Base-by-base conservation (phyloP, 2,329 filamentous ascomycete species). In the Colletotrichum salicis region DNA sequence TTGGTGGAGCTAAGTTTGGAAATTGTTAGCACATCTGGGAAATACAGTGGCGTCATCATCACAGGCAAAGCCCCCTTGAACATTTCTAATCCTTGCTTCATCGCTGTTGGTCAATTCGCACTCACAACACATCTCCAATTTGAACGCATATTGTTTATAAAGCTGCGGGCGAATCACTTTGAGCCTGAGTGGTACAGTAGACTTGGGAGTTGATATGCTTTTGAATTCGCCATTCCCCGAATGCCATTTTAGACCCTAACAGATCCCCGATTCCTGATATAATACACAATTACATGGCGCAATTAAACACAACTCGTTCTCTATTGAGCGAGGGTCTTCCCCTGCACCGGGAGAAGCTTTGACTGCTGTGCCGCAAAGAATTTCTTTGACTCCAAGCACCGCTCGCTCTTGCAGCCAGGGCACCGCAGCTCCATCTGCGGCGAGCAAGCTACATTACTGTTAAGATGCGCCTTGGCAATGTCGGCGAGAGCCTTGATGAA, bases 401-500 rank as follows among this genome's bases (percentile, higher is more conserved):
- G 89, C 78, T 97, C 94, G 79, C 93, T 98, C 82, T 90, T 95
- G 84, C 96, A 99, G 6, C 94, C 95, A 2, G 97, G 96, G 84
- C 96, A 99, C 76, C 96, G 91, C 76, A 99, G 84, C 10, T 90
- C 91, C 94, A 99, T 95, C 84, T 98, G 96, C 68, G 86, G 85
- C 35, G 94, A 97, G 80, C 93, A 96, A 11, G 85, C 79, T 11
- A 85, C 76, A 5, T 92, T 92, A 73, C 89, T 91, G 63, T 90
- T 85, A 64, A 99, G 83, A 84, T 99, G 97, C 19, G 86, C 82
- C 78, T 93, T 92, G 8, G 95, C 96, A 76, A 99, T 89, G 78
- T 97, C 92, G 12, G 96, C 96, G 63, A 99, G 86, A 1, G 93
- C 96, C 75, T 93, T 84, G 77, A 99, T 98, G 82, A 99, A 99